A percentile compares a stretch with the other conserved stretches of the same genome.
Evolutionary conservation across 2,329 filamentous ascomycete species (phyloP).

Genomic region (Arachnomyces sp.): DNA sequence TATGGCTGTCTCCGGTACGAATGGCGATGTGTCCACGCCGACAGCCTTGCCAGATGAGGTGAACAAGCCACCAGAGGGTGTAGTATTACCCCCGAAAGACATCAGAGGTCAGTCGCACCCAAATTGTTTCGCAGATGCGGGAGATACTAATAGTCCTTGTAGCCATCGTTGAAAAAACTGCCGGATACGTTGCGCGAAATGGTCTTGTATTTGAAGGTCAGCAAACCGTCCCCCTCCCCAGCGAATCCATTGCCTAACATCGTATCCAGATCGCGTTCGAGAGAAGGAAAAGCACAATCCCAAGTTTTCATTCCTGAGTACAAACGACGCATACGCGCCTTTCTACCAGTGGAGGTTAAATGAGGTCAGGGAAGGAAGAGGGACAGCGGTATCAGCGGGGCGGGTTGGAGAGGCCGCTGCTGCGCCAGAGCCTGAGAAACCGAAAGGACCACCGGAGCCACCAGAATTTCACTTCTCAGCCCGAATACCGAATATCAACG

Average conservation of each 20-base stretch:
- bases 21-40: slow-evolving; percentile 27
- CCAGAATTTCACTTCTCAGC: slow-evolving; percentile 88
- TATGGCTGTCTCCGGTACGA: slow-evolving; percentile 35
- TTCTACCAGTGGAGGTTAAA: slow-evolving; percentile 88
- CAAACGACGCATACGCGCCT: slow-evolving; percentile 72
- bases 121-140: not conserved
- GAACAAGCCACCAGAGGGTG: slow-evolving; percentile 70
- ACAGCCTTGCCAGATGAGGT: slow-evolving; percentile 46
- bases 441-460: slow-evolving; percentile 76
- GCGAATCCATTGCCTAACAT: slow-evolving; percentile 1
- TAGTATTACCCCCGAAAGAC: slow-evolving; percentile 78
- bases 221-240: slow-evolving; percentile 17
- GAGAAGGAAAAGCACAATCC: slow-evolving; percentile 76
- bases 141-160: slow-evolving; percentile 20
- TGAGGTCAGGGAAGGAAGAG: slow-evolving; percentile 77
- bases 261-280: slow-evolving; percentile 59
- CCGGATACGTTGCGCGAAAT: slow-evolving; percentile 74
- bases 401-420: slow-evolving; percentile 57
- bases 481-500: slow-evolving; percentile 93
- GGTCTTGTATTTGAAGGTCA: slow-evolving; percentile 58
- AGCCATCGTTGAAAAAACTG: slow-evolving; percentile 83
- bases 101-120: slow-evolving; percentile 54
- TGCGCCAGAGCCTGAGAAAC: slow-evolving; percentile 53
- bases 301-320: slow-evolving; percentile 84
- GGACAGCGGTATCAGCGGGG: slow-evolving; percentile 69